These are phyloP conservation scores for Leucosporidium scottii DNA, from an alignment of 768 basidiomycete species.

Conservation along the genomic window DNA sequence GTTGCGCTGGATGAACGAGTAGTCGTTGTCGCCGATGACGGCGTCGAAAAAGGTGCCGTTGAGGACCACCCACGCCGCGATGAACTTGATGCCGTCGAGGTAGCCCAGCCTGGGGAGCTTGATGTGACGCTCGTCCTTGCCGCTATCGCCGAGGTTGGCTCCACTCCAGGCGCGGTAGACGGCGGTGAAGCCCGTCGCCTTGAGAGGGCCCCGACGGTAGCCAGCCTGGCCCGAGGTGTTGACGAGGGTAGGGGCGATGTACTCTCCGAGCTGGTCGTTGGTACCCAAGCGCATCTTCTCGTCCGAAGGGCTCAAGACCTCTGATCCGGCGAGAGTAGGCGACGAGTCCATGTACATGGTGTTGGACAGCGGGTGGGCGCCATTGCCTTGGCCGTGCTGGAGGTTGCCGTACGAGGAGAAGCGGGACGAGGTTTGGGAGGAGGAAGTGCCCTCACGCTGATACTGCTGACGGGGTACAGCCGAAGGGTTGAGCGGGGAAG, in stretches of 20 bases:
- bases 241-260: conserved; percentile 16
- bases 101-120: conserved; percentile 37
- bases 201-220: conserved; percentile 25
- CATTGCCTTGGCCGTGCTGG: neutral
- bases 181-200: conserved; percentile 30
- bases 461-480: conserved; percentile 1
- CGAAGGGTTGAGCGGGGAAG: conserved; percentile 31
- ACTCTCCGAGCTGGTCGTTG: conserved; percentile 28
- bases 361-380: conserved; percentile 38
- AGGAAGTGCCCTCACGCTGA: neutral
- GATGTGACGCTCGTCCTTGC: conserved; percentile 35
- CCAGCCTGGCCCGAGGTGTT: conserved; percentile 2
- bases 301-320: conserved; percentile 17
- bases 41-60: conserved; percentile 40
- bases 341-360: conserved; percentile 36
- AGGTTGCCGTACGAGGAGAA: conserved; percentile 24
- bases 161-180: conserved; percentile 32
- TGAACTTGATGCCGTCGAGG: conserved; percentile 38
- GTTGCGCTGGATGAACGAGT: conserved; percentile 36
- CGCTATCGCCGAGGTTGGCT: conserved; percentile 31
- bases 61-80: conserved; percentile 34
- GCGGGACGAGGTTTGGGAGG: conserved; percentile 10
- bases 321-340: conserved; percentile 37
- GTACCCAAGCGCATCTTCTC: conserved; percentile 32
- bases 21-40: conserved; percentile 30